Conservation (phyloP, 129 eudicot genomes). For the sunflower (Helianthus annuus) region DNA sequence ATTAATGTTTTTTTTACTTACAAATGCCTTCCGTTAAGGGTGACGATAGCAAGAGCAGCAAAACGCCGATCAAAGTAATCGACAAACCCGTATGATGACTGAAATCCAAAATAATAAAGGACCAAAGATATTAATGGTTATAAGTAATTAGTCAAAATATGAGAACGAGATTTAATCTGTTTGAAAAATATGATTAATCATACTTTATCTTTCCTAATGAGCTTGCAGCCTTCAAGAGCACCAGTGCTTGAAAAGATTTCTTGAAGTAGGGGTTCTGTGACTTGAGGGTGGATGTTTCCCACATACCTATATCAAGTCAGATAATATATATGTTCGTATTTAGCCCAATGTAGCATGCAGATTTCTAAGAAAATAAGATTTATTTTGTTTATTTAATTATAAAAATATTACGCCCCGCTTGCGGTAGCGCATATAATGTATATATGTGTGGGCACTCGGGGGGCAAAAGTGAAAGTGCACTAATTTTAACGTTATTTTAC, state of each 20-base stretch:
- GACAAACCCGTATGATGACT: conserved; percentile 98
- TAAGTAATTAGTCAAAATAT: not conserved
- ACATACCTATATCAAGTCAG: conserved; percentile 67
- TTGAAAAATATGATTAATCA: conserved; percentile 22
- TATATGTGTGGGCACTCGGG: too few species aligned
- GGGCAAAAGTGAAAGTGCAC: too few species aligned
- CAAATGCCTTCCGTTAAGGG: conserved; percentile 92
- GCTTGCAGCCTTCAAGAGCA: conserved; percentile 96
- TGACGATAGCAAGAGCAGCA: conserved; percentile 90
- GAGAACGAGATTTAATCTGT: not conserved
- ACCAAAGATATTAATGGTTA: not conserved
- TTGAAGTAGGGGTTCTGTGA: conserved; percentile 89
- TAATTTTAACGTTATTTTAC: too few species aligned
- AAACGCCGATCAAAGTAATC: conserved; percentile 95
- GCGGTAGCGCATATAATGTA: too few species aligned
- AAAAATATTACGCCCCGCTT: not conserved
- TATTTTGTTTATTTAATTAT: not conserved
- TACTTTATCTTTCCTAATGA: conserved; percentile 97
- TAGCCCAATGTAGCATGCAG: not conserved
- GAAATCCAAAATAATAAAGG: conserved; percentile 25
- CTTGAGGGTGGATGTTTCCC: conserved; percentile 97
- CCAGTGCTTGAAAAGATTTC: conserved; percentile 90
- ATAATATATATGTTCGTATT: not conserved
- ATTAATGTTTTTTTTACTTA: conserved; percentile 36
- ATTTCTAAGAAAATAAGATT: not conserved